Conservation (phyloP, 1,284 basidiomycete species). For the Gomphus bonarii region DNA sequence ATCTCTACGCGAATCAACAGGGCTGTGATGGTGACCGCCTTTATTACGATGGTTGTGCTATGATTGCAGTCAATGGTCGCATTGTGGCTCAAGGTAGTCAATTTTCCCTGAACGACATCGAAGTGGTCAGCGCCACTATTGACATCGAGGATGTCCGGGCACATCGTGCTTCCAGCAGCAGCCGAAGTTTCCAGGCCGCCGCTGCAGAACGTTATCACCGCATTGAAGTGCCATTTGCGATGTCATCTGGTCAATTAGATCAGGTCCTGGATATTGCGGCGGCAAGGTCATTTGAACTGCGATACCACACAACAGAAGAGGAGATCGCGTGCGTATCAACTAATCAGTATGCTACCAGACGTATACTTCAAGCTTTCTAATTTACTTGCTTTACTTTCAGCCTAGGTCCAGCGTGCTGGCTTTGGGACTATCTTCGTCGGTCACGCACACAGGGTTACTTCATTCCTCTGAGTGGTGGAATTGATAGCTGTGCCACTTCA, state of each 20-base stretch:
- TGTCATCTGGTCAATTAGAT: conserved; percentile 67
- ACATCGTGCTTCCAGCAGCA: conserved; percentile 74
- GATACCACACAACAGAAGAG: conserved; percentile 86
- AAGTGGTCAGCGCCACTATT: conserved; percentile 91
- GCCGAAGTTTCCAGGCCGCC: conserved; percentile 86
- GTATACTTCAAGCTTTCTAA: background rate
- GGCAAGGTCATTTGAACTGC: conserved; percentile 42
- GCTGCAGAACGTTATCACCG: conserved; percentile 63
- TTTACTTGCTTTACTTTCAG: conserved; percentile 29
- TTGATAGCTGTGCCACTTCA: conserved; percentile 94
- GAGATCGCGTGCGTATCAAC: conserved; percentile 80
- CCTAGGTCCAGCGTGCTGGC: conserved; percentile 95
- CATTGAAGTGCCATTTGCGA: conserved; percentile 66
- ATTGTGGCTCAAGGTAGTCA: conserved; percentile 94
- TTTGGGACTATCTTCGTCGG: conserved; percentile 97
- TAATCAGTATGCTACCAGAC: background rate
- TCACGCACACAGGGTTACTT: conserved; percentile 95
- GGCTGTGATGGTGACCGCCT: conserved; percentile 96
- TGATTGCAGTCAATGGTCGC: conserved; percentile 91
- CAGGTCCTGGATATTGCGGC: conserved; percentile 38
- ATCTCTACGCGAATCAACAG: conserved; percentile 98
- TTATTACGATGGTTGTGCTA: conserved; percentile 95
- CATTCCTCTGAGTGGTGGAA: conserved; percentile 93
- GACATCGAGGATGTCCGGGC: conserved; percentile 93
- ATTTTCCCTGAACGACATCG: conserved; percentile 92